Evolutionary conservation across 768 basidiomycete genomes (phyloP), one percentile per base, ranked within the genome.

Genomic region (Dendrothele bispora): DNA sequence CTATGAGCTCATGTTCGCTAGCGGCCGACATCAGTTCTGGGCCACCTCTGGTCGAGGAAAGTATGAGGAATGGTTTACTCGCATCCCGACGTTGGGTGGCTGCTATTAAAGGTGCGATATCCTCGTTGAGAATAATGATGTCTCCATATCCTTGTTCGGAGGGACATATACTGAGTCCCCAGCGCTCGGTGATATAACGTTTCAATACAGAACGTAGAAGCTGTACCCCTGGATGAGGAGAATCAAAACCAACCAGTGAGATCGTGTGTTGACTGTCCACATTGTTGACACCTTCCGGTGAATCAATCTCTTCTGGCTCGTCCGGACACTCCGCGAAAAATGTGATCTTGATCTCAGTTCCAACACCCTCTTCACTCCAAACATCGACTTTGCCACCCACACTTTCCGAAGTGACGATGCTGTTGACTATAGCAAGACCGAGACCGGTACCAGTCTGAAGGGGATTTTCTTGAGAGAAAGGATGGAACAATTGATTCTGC

Each of bases 401-500:
- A 53, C 84, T 88, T 37, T 88, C 84, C 2, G 91, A 91, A 14
- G 81, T 82, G 29, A 95, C 80, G 53, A 97, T 97, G 55, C 87
- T 91, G 70, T 88, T 92, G 61, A 97, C 95, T 54, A 98, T 97
- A 26, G 95, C 94, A 20, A 97, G 82, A 8, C 95, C 95, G 7
- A 98, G 79, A 5, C 94, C 95, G 2, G 94, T 97, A 2, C 94
- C 94, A 1, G 91, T 84, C 59, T 95, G 92, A 5, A 95, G 64
- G 1, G 94, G 93, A 55, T 95, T 95, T 66, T 97, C 95, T 70
- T 98, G 95, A 1, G 93, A 93, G 69, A 98, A 98, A 0, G 95
- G 95, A 56, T 95, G 95, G 71, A 97, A 98, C 5, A 98, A 74
- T 68, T 95, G 91, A 57, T 97, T 93, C 88, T 89, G 54, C 49